Evolutionary conservation across 768 basidiomycete species (phyloP).

Genomic region (Suillus sp.): DNA sequence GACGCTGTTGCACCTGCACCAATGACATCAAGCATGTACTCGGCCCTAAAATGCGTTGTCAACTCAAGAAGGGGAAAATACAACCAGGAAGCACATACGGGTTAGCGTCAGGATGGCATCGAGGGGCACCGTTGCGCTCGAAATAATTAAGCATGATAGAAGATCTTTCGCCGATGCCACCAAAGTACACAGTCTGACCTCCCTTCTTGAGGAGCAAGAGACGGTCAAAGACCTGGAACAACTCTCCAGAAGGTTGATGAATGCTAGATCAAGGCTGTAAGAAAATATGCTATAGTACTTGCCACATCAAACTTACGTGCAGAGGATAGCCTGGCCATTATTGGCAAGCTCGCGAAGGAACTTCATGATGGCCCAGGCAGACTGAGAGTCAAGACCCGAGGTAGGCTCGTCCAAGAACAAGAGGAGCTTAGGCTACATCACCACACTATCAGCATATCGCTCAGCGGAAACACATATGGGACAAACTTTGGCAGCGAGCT

Average conservation of each 20-base stretch:
- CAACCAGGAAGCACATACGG: conserved; percentile 45
- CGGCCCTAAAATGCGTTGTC: conserved; percentile 31
- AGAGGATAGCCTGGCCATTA: conserved; percentile 86
- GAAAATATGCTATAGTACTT: background rate
- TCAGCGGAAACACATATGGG: conserved; percentile 58
- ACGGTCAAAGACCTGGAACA: conserved; percentile 87
- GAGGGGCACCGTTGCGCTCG: conserved; percentile 62
- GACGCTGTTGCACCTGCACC: conserved; percentile 78
- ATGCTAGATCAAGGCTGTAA: conserved; percentile 37
- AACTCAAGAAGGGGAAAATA: background rate
- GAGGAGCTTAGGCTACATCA: conserved; percentile 29
- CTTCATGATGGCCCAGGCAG: conserved; percentile 80
- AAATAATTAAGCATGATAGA: conserved; percentile 74
- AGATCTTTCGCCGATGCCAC: conserved; percentile 81
- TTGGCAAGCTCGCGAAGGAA: conserved; percentile 84
- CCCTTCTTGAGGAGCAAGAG: conserved; percentile 70
- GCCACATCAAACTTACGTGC: conserved; percentile 44
- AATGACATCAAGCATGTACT: conserved; percentile 85
- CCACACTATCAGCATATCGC: conserved; percentile 36
- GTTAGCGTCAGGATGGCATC: conserved; percentile 76
- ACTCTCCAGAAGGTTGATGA: conserved; percentile 82
- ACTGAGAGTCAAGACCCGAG: conserved; percentile 60
- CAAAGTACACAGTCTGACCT: conserved; percentile 93
- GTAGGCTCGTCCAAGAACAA: conserved; percentile 47
- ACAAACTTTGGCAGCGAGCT: conserved; percentile 85